phyloP scores from a whole-genome alignment of 805 yeast genomes.

The Candida pini region DNA sequence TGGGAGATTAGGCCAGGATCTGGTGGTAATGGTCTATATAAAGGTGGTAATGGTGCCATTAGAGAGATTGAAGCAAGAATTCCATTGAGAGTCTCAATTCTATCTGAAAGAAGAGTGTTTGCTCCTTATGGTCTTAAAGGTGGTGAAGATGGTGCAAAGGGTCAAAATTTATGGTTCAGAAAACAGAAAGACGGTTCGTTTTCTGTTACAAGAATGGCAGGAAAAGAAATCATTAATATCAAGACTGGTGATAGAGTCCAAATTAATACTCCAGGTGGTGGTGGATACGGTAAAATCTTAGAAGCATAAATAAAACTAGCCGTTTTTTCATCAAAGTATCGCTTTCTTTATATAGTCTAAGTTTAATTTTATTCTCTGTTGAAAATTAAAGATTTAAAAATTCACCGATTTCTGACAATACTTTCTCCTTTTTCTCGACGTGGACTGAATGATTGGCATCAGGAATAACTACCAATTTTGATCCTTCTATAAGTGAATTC shows the following conservation, averaged over 20 bases:
- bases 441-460: conserved; percentile 21
- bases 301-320: background rate
- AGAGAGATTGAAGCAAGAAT: conserved; percentile 37
- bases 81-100: conserved; percentile 32
- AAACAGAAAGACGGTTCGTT: conserved; percentile 11
- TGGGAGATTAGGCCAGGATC: conserved; percentile 39
- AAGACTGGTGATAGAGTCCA: conserved; percentile 26
- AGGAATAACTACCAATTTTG: conserved; percentile 10
- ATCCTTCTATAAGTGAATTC: conserved; percentile 9
- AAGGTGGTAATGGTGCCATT: conserved; percentile 45
- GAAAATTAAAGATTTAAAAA: conserved; percentile 4
- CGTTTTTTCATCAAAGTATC: background rate
- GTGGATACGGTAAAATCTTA: conserved; percentile 25
- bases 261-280: conserved; percentile 33
- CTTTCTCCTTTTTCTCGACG: conserved; percentile 12
- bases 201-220: conserved; percentile 23
- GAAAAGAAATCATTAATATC: conserved; percentile 24
- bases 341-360: background rate
- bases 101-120: conserved; percentile 39
- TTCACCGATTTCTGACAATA: conserved; percentile 4
- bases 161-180: conserved; percentile 27
- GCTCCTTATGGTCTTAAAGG: conserved; percentile 43
- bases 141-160: conserved; percentile 37
- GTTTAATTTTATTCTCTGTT: no score
- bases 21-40: conserved; percentile 43